Percentiles rank a stretch among this genome's conserved stretches.
Conservation (phyloP, 179 eudicot genomes). For the Camellia oleifera region DNA sequence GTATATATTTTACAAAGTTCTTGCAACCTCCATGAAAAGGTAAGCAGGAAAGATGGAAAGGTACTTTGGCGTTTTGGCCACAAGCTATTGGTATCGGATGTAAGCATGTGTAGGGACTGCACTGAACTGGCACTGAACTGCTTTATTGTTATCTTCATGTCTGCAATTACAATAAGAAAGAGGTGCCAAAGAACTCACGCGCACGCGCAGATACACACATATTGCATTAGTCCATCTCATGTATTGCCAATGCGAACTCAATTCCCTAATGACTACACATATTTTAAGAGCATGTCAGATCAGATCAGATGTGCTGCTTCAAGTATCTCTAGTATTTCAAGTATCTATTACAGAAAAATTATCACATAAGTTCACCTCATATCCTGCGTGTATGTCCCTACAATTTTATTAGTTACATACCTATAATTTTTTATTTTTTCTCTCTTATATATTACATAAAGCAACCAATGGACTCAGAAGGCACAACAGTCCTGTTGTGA, state of each 20-base stretch:
- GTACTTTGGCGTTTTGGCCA: slow-evolving; percentile 26
- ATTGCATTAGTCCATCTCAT: slow-evolving; percentile 7
- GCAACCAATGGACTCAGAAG: too few species aligned
- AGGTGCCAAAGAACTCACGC: not conserved
- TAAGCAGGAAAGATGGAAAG: not conserved
- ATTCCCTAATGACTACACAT: too few species aligned
- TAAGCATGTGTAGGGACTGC: slow-evolving; percentile 29
- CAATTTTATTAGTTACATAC: too few species aligned
- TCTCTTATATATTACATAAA: too few species aligned
- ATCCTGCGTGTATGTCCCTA: too few species aligned
- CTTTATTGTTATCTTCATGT: slow-evolving; percentile 21
- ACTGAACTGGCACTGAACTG: slow-evolving; percentile 17
- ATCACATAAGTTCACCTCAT: too few species aligned
- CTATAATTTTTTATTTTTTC: too few species aligned
- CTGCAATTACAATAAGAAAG: slow-evolving; percentile 15
- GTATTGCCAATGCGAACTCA: slow-evolving; percentile 3
- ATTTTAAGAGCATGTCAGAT: not conserved
- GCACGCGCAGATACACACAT: not conserved
- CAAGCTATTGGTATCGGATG: slow-evolving; percentile 21
- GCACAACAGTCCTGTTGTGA: too few species aligned
- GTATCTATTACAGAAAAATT: too few species aligned
- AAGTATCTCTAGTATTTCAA: not conserved
- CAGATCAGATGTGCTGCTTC: not conserved
- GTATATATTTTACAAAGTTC: not conserved
- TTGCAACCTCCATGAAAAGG: slow-evolving; percentile 4